Evolutionary conservation across 352 stramenopile species (phyloP).

Genomic region (Halophytophthora batemanensis): DNA sequence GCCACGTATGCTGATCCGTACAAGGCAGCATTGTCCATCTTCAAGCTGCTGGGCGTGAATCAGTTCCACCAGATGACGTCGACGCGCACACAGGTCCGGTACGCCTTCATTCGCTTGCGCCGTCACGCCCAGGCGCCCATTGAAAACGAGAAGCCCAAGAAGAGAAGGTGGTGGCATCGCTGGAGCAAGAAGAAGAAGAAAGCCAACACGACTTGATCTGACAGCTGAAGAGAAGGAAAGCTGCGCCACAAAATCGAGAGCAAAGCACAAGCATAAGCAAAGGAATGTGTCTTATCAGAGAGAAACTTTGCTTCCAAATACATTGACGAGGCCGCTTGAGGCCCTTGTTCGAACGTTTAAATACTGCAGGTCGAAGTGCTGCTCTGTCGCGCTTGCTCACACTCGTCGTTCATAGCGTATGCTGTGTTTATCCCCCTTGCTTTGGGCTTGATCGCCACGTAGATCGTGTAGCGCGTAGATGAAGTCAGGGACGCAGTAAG

Average conservation of each 20-base stretch:
- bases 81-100: conserved; percentile 48
- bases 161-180: conserved; percentile 26
- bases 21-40: conserved; percentile 69
- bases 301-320: too few relatives aligned
- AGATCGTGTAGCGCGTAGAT: conserved; percentile 17
- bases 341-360: too few relatives aligned
- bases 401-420: too few relatives aligned
- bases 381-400: too few relatives aligned
- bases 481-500: conserved; percentile 12
- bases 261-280: conserved; percentile 23
- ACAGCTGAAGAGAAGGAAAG: conserved; percentile 14
- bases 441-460: not conserved
- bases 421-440: too few relatives aligned
- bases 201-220: conserved; percentile 1
- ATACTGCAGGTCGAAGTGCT: too few relatives aligned
- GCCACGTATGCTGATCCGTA: conserved; percentile 71
- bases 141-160: conserved; percentile 8
- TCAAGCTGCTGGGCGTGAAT: conserved; percentile 65
- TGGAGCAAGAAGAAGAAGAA: conserved; percentile 14
- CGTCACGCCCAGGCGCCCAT: conserved; percentile 36
- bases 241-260: conserved; percentile 15
- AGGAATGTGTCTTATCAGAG: conserved; percentile 4
- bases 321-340: too few relatives aligned
- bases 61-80: conserved; percentile 71
- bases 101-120: conserved; percentile 57